Conservation (phyloP, 192 early-diverging fungal species). For the Entomortierella beljakovae region DNA sequence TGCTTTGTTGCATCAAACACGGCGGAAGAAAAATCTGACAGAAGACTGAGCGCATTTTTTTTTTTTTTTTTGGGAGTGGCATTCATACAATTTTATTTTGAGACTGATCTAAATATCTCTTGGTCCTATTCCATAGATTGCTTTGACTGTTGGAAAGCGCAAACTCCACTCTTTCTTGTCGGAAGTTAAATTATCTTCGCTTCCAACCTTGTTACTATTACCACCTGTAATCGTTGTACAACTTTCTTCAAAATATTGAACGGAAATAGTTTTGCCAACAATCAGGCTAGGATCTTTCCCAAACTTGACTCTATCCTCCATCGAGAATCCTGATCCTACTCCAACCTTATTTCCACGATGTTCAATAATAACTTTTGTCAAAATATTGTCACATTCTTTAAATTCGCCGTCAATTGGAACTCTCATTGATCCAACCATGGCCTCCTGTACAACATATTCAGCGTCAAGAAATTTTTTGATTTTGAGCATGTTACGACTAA, state of each 20-base stretch:
- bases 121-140: constrained; percentile 56
- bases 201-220: background rate
- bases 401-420: constrained; percentile 52
- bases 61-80: background rate
- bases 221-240: constrained; percentile 1
- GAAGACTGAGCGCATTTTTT: background rate
- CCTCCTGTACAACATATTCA: constrained; percentile 59
- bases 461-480: constrained; percentile 66
- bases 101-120: constrained; percentile 15
- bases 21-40: background rate
- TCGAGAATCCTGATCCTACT: constrained; percentile 65
- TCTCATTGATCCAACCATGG: constrained; percentile 58
- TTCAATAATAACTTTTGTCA: constrained; percentile 58
- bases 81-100: background rate
- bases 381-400: constrained; percentile 35
- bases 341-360: constrained; percentile 62
- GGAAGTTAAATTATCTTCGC: background rate
- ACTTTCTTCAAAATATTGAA: constrained; percentile 64
- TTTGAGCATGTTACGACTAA: constrained; percentile 61
- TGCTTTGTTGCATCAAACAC: background rate
- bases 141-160: constrained; percentile 66
- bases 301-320: constrained; percentile 56
- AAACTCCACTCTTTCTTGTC: constrained; percentile 41
- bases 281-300: constrained; percentile 58
- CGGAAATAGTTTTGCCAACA: constrained; percentile 63